Base-by-base conservation (phyloP, 495 filamentous ascomycete genomes). In the Penicillium pulvis region DNA sequence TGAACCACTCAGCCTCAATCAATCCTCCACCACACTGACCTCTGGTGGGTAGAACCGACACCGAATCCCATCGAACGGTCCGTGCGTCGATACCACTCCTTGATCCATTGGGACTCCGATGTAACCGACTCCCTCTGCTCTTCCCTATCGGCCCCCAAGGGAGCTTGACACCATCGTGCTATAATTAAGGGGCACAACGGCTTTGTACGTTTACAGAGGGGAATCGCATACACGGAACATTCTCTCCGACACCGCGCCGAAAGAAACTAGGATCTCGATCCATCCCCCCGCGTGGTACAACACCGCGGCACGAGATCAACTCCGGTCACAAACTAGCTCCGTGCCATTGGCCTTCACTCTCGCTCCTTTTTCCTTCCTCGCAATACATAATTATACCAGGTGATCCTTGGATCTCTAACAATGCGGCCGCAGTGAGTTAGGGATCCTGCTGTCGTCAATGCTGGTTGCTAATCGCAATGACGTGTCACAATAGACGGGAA, bases 401-500 rank as follows among this genome's bases (percentile, higher is more conserved):
- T 36, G 35, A 17, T 33, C 17, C 24, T 20, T 43, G 23, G 20
- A 58, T 24, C 55, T 45, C 35, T 67, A 62, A 57, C 74, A 77
- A 83, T 83, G 80, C 75, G 81, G 71, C 80, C 80, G 53, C 79
- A 81, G 79, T 82, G 73, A 75, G 77, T 73, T 45, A 28, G 52
- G 23, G 48, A n/a, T 28, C 48, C n/a, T 56, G 41, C 6, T 56
- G 14, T 36, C 47, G 44, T 51, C 57, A 53, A 62, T 56, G 49
- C 26, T 47, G 24, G 36, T 55, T 56, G 65, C 68, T 73, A 69
- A 78, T 67, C 2, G 45, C 47, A 4, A 17, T 41, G n/a, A 53
- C 54, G 20, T 41, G 39, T 41, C 53, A 41, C 48, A 31, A 46
- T 53, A 90, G 87, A 75, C 84, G 87, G 74, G 92, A 95, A 81